Base-by-base conservation (phyloP, 805 yeast species). In the Naumovozyma dairenensis region DNA sequence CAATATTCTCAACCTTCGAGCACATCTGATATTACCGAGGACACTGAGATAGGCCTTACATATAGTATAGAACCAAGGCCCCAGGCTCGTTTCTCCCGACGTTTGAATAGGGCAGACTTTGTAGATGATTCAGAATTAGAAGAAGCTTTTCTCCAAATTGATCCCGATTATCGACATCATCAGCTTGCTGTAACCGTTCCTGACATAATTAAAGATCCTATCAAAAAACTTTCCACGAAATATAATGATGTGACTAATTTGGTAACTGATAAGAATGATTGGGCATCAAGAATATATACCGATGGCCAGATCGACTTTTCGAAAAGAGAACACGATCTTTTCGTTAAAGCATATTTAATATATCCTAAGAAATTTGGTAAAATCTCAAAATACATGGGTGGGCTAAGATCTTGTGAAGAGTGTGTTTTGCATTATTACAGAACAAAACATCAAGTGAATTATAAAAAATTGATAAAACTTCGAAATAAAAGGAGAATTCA, bases 351-450 rank as follows among this genome's bases (percentile, higher is more conserved):
- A 0, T 92, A 74, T 53, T 66, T 83, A 32, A 57, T 72, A 32
- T 66, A 69, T 52, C 98, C 98, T 4, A 92, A 92, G 59, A 77
- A 80, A 54, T 92, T 92, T 69, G 97, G 97, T 6, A 77, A 78
- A 36, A 85, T 92, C 22, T 77, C 96, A 1, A 63, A 73, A 27
- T 63, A 63, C 30, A 75, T 92, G 89, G 93, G 87, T 21, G 85
- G 84, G 0, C 55, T 78, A 16, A 69, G 96, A 47, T 72, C 82
- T 2, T 69, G 87, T 10, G 77, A 75, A 45, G 97, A 92, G 42
- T 89, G 98, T 60, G 97, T 89, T 3, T 48, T 83, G 39, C 97
- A 92, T 56, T 92, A 92, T 57, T 92, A 92, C 55, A 74, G 73
- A 35, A 87, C 97, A 6, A 92, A 92, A 64, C 79, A 80, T 58